A percentile compares a stretch with the other conserved stretches of the same genome.
These are phyloP conservation scores for Trichoderma orchidacearum DNA, from an alignment of 495 filamentous ascomycete genomes.

Conservation along the genomic window DNA sequence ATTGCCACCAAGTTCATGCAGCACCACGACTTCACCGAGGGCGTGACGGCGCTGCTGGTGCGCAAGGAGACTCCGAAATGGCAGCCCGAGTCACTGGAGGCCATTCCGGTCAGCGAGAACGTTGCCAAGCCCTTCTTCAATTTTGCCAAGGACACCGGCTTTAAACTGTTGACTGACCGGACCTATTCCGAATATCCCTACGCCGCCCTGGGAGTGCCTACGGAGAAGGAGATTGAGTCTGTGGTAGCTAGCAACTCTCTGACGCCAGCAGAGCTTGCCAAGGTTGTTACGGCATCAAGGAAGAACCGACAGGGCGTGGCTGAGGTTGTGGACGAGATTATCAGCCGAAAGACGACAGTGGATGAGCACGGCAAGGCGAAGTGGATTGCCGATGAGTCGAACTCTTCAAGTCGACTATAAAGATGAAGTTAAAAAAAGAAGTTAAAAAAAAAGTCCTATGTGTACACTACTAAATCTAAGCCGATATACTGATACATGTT, in stretches of 20 bases:
- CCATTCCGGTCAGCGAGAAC: slow-evolving; percentile 31
- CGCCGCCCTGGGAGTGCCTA: slow-evolving; percentile 49
- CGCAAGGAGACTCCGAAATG: slow-evolving; percentile 52
- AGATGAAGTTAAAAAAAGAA: neutral
- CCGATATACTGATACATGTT: neutral
- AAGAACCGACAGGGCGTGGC: slow-evolving; percentile 40
- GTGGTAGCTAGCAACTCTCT: neutral
- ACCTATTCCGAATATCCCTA: slow-evolving; percentile 61
- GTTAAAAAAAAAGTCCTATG: neutral
- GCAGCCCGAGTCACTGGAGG: slow-evolving; percentile 55
- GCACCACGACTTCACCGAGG: slow-evolving; percentile 75
- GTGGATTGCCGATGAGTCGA: slow-evolving; percentile 15
- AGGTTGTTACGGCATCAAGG: neutral
- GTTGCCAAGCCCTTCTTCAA: slow-evolving; percentile 49
- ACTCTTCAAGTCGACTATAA: neutral
- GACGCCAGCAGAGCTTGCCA: slow-evolving; percentile 1
- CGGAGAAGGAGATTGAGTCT: slow-evolving; percentile 36
- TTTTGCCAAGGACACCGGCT: slow-evolving; percentile 18
- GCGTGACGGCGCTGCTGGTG: slow-evolving; percentile 65
- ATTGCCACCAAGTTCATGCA: slow-evolving; percentile 76
- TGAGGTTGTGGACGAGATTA: slow-evolving; percentile 42
- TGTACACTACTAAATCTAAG: neutral
- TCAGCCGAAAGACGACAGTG: slow-evolving; percentile 32
- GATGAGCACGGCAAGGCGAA: slow-evolving; percentile 16
- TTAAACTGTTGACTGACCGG: slow-evolving; percentile 34